These are phyloP conservation scores for Fusarium graminum DNA, from an alignment of 2,329 filamentous ascomycete species.

Conservation along the genomic window DNA sequence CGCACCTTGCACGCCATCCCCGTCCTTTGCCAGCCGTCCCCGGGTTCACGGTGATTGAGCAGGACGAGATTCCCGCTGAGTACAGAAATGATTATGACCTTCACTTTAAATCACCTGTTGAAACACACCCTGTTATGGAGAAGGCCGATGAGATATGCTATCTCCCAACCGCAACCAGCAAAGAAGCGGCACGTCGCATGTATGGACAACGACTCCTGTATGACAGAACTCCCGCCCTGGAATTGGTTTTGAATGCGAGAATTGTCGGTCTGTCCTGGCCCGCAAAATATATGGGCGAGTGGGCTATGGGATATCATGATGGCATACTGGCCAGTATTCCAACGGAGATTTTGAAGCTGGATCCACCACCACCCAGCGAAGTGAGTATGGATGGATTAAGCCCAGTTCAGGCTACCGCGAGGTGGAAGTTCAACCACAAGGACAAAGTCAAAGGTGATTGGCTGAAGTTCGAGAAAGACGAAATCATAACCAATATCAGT, in stretches of 20 bases:
- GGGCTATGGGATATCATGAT: constrained; percentile 70
- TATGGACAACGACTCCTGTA: constrained; percentile 62
- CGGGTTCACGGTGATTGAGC: constrained; percentile 64
- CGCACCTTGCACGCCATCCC: constrained; percentile 66
- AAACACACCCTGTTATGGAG: constrained; percentile 58
- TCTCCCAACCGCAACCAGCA: constrained; percentile 61
- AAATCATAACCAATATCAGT: constrained; percentile 74
- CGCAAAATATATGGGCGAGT: constrained; percentile 65
- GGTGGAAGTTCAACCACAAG: constrained; percentile 67
- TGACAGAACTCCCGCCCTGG: constrained; percentile 61
- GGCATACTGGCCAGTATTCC: constrained; percentile 64
- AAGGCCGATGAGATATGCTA: constrained; percentile 56
- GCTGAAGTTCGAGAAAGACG: constrained; percentile 75
- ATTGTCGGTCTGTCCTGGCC: constrained; percentile 67
- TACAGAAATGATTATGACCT: constrained; percentile 66
- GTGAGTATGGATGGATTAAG: constrained; percentile 62
- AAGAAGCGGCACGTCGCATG: constrained; percentile 61
- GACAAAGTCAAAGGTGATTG: constrained; percentile 59
- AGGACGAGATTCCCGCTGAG: constrained; percentile 55
- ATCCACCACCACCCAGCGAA: constrained; percentile 61
- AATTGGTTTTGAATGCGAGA: constrained; percentile 62
- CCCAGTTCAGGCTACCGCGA: constrained; percentile 62
- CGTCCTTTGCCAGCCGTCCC: constrained; percentile 64
- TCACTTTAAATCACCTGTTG: constrained; percentile 59
- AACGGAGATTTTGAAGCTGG: constrained; percentile 62